Conservation (phyloP, 106 monocot genomes). For the Dendrobium huoshanense region DNA sequence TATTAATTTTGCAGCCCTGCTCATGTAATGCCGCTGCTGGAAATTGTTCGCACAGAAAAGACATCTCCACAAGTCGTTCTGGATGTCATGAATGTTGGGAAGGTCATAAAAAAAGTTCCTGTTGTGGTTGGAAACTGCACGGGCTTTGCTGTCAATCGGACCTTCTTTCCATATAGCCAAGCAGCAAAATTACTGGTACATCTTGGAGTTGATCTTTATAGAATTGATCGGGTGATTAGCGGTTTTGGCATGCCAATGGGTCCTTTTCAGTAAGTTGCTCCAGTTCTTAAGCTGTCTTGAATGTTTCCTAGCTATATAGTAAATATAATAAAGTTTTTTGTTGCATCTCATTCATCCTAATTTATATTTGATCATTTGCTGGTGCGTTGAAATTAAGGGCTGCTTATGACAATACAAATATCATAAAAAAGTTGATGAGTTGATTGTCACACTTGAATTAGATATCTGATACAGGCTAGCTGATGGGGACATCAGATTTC, state of each 20-base stretch:
- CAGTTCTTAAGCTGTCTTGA: neutral
- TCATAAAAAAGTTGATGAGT: too few species aligned
- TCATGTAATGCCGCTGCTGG: conserved; percentile 91
- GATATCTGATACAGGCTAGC: too few species aligned
- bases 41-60: conserved; percentile 88
- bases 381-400: too few species aligned
- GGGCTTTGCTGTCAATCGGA: conserved; percentile 92
- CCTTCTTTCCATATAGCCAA: conserved; percentile 90
- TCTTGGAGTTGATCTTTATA: conserved; percentile 84
- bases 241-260: conserved; percentile 98
- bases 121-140: conserved; percentile 95
- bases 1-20: conserved; percentile 56
- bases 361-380: too few species aligned
- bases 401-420: too few species aligned
- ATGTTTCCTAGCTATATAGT: too few species aligned
- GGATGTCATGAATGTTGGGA: conserved; percentile 88
- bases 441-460: too few species aligned
- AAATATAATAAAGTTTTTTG: too few species aligned
- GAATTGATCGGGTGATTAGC: conserved; percentile 74
- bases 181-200: conserved; percentile 49
- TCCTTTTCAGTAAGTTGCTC: conserved; percentile 82
- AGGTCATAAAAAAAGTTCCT: conserved; percentile 85
- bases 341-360: too few species aligned
- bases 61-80: conserved; percentile 92
- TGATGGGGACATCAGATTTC: too few species aligned